Evolutionary conservation across 1,139 yeast species (phyloP).

Genomic region (Yamadazyma friedrichii): DNA sequence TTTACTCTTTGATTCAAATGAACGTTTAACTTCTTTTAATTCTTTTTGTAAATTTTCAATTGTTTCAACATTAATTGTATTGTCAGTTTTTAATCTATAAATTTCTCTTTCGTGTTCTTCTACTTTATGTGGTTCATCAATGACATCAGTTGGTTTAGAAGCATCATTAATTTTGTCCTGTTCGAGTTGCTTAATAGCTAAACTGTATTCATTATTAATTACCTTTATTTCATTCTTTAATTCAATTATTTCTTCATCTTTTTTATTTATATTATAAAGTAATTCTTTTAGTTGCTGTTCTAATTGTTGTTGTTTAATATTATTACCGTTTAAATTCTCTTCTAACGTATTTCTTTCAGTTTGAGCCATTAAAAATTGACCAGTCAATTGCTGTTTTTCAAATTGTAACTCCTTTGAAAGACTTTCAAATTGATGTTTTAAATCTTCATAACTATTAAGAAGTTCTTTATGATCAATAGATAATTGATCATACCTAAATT

Average conservation of each 20-base stretch:
- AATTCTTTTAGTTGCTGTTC: background rate
- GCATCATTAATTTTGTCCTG: background rate
- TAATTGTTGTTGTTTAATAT: background rate
- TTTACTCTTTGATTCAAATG: conserved; percentile 18
- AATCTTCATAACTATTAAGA: conserved; percentile 20
- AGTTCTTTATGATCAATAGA: conserved; percentile 8
- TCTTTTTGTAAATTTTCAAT: conserved; percentile 19
- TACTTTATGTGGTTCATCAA: background rate
- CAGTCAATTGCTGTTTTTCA: conserved; percentile 16
- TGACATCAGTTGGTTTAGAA: background rate
- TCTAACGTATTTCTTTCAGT: conserved; percentile 3
- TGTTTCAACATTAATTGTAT: conserved; percentile 18
- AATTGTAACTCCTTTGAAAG: background rate
- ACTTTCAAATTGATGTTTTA: conserved; percentile 15
- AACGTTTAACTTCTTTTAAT: conserved; percentile 15
- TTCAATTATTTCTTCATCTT: conserved; percentile 24
- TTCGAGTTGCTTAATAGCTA: conserved; percentile 7
- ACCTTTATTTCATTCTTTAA: conserved; percentile 17
- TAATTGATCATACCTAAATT: conserved; percentile 14
- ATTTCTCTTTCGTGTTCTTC: conserved; percentile 22
- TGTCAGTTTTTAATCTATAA: conserved; percentile 20
- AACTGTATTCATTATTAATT: conserved; percentile 11
- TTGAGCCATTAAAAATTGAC: conserved; percentile 3
- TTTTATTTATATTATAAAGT: conserved; percentile 17
- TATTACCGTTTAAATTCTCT: background rate